Base-by-base conservation (phyloP, 176 grass and related monocot species). In the Hsuehochloa calcarea region DNA sequence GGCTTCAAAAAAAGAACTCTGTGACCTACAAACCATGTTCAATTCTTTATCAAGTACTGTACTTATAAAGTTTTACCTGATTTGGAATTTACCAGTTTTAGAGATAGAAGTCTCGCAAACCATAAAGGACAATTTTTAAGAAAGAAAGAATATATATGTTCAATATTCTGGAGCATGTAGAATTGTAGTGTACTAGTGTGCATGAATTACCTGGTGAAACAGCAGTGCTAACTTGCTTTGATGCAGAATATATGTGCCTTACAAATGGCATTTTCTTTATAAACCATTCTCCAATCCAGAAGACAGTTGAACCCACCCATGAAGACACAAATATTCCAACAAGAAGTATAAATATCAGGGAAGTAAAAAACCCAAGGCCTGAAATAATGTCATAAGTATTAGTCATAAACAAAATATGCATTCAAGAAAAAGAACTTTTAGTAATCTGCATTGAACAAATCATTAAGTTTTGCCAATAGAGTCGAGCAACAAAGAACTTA, bases 251-350 rank as follows among this genome's bases (percentile, higher is more conserved):
- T 86, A 97, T 97, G 67, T 97, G 91, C 78, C 89, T 91, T 87
- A 93, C 90, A 84, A 97, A 92, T 62, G 91, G 91, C 89, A 97
- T 92, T 88, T 90, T 97, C 90, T 93, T 94, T 75, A 97, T 97
- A 81, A 97, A 88, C 91, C 91, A 94, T 86, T 99, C 93, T 89
- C 96, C 96, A 88, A 99, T 16, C 96, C 96, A 99, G 60, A 99
- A 93, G 78, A 99, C 75, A 70, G 93, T 95, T 74, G 96, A 85
- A 60, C 91, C 96, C 46, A 99, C 81, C 90, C 93, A 99, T 49
- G 96, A 99, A 62, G 96, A 99, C 61, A 94, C 96, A 96, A 99
- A 99, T 88, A 99, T 96, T 65, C 93, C 96, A 88, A 99, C 84
- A 54, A 99, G 84, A 91, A 99, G 80, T 75, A 99, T 92, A 56